phyloP scores from a whole-genome alignment of 2,329 filamentous ascomycete species.

The Ceratocystis albifundus region DNA sequence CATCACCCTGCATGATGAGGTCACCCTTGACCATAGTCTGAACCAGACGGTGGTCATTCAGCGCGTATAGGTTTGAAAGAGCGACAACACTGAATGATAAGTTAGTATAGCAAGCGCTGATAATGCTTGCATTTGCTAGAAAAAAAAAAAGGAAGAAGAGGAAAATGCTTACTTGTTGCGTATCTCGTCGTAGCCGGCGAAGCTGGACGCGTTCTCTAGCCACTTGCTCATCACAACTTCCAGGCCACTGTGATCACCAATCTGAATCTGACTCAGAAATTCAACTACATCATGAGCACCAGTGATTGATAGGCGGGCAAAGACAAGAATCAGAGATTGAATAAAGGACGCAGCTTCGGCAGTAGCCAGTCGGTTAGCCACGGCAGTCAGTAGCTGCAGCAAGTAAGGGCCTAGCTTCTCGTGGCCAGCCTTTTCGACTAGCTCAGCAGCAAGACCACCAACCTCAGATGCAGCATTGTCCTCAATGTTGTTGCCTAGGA shows the following conservation, averaged over 20 bases:
- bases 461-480: constrained; percentile 95
- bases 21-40: constrained; percentile 85
- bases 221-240: constrained; percentile 86
- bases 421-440: constrained; percentile 89
- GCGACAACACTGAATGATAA: constrained; percentile 60
- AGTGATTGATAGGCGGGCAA: constrained; percentile 75
- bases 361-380: constrained; percentile 70
- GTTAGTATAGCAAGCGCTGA: constrained; percentile 29
- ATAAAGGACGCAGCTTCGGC: constrained; percentile 83
- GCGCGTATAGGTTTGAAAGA: constrained; percentile 76
- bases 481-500: constrained; percentile 72
- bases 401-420: constrained; percentile 85
- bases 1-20: constrained; percentile 65
- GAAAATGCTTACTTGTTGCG: constrained; percentile 67
- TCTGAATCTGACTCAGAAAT: constrained; percentile 75
- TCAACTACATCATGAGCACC: constrained; percentile 82
- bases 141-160: no score
- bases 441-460: constrained; percentile 80
- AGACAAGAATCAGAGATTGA: constrained; percentile 89
- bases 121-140: not conserved
- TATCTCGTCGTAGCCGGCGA: constrained; percentile 97
- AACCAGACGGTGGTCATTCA: constrained; percentile 68
- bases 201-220: constrained; percentile 93
- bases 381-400: constrained; percentile 75
- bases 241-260: constrained; percentile 69